These are phyloP conservation scores for Claviceps sp. DNA, from an alignment of 2,329 filamentous ascomycete genomes.

Conservation along the genomic window DNA sequence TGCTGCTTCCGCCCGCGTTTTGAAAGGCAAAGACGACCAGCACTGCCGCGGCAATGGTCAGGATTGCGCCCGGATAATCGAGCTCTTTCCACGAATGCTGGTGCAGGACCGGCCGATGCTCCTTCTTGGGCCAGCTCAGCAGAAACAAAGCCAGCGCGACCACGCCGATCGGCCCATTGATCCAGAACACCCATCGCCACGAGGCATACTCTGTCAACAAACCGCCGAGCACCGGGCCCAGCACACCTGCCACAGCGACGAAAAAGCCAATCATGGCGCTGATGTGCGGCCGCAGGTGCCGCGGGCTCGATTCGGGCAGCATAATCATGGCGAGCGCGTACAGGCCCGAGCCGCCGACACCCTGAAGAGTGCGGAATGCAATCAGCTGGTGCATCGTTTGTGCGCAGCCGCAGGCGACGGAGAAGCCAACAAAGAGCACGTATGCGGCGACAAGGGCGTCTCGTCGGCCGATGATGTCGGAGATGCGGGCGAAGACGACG, in stretches of 20 bases:
- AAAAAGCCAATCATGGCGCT: slow-evolving; percentile 35
- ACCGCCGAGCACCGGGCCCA: slow-evolving; percentile 39
- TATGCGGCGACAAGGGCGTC: slow-evolving; percentile 37
- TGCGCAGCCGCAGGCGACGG: slow-evolving; percentile 35
- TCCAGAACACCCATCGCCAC: slow-evolving; percentile 46
- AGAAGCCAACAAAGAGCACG: slow-evolving; percentile 41
- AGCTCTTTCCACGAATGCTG: slow-evolving; percentile 33
- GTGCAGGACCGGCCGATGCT: slow-evolving; percentile 24
- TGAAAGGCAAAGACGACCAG: slow-evolving; percentile 47
- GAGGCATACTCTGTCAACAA: slow-evolving; percentile 33
- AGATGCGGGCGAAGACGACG: slow-evolving; percentile 39
- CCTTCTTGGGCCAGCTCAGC: slow-evolving; percentile 33
- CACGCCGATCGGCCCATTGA: slow-evolving; percentile 40
- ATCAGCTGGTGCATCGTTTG: slow-evolving; percentile 28
- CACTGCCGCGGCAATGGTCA: slow-evolving; percentile 39
- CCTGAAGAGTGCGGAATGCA: slow-evolving; percentile 34
- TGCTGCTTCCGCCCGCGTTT: slow-evolving; percentile 20
- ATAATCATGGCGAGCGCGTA: slow-evolving; percentile 44
- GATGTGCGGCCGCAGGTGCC: slow-evolving; percentile 26
- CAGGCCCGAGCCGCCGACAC: slow-evolving; percentile 36
- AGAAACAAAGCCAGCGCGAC: slow-evolving; percentile 33
- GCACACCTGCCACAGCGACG: slow-evolving; percentile 32
- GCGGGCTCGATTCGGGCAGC: slow-evolving; percentile 35
- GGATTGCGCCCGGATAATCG: slow-evolving; percentile 38
- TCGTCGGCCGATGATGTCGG: slow-evolving; percentile 41